Conservation (phyloP, 1,139 yeast genomes). For the Geotrichum carabidarum region DNA sequence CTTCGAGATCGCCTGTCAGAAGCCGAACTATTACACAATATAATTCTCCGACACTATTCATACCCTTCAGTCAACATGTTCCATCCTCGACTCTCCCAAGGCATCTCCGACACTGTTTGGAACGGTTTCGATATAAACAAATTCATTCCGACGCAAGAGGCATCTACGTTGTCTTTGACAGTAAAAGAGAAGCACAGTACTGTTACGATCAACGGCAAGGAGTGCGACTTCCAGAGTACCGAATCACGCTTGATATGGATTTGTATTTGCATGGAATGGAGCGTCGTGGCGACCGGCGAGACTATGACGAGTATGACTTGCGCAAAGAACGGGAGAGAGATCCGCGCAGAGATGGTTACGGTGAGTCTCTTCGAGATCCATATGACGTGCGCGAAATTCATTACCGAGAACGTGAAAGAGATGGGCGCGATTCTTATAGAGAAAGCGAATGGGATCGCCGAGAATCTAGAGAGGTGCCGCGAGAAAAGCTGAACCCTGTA, state of each 20-base stretch:
- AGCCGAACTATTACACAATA: not conserved
- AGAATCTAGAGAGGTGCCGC: not conserved
- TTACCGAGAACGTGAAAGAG: not conserved
- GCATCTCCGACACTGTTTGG: slow-evolving; percentile 9
- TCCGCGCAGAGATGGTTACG: not conserved
- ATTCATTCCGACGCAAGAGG: slow-evolving; percentile 52
- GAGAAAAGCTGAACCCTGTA: slow-evolving; percentile 27
- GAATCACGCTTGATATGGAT: slow-evolving; percentile 6
- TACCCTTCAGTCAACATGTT: slow-evolving; percentile 1
- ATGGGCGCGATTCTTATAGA: not conserved
- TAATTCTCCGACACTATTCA: slow-evolving; percentile 11
- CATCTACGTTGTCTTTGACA: slow-evolving; percentile 64
- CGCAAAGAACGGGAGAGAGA: slow-evolving; percentile 1
- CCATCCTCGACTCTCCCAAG: slow-evolving; percentile 12
- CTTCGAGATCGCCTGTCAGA: slow-evolving; percentile 12
- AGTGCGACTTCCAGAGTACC: slow-evolving; percentile 2
- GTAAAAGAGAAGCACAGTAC: slow-evolving; percentile 56
- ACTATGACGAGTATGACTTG: not conserved
- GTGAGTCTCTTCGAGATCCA: slow-evolving; percentile 1
- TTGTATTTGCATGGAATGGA: slow-evolving; percentile 12
- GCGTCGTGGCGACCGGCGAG: slow-evolving; percentile 2
- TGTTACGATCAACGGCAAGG: slow-evolving; percentile 40
- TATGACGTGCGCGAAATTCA: not conserved
- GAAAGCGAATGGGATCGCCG: not conserved
- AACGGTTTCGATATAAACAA: not conserved